Base-by-base conservation (phyloP, 176 grass and related monocot genomes). In the Oryza punctata region DNA sequence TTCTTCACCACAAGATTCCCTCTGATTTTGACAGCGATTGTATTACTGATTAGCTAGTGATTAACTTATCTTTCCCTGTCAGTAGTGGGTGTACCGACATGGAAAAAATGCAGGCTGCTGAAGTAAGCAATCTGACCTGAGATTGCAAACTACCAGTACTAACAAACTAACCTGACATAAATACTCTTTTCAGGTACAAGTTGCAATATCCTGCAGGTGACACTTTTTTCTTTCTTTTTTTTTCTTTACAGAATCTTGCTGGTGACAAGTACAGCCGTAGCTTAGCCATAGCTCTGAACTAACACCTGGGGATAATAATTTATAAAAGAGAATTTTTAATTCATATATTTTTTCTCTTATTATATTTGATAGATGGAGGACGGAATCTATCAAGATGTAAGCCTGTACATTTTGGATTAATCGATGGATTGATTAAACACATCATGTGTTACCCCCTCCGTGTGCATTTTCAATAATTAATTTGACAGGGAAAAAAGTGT, bases 31-130 rank as follows among this genome's bases (percentile, higher is more conserved):
- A 73, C 73, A 73, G 45, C 15, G 44, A 38, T 63, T 41, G 47
- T 60, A 30, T 45, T 38, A 52, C 15, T 50, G 47, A 74, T 27
- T 60, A 24, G 57, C n/a, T 9, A 7, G 40, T 4, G 67, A 29
- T 54, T 23, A 61, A 84, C 61, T 76, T 77, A 59, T 54, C 65
- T 85, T 69, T 25, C 19, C 14, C 59, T 77, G 72, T 67, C 79
- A 63, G 67, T 69, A 73, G 68, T 86, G 10, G 88, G 88, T 90
- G 67, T 82, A 79, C 88, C 88, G 88, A 90, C 88, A 73, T 37
- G 33, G 52, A 57, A 54, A 38, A 23, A 72, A 33, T 14, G 21
- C 46, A 45, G 14, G 33, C 81, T 80, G 82, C 82, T 72, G 77
- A 71, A 76, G 81, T 47, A 88, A 77, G 77, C 82, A 81, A 80